Conservation (phyloP, 2,329 filamentous ascomycete species). For the Claviceps citrina region DNA sequence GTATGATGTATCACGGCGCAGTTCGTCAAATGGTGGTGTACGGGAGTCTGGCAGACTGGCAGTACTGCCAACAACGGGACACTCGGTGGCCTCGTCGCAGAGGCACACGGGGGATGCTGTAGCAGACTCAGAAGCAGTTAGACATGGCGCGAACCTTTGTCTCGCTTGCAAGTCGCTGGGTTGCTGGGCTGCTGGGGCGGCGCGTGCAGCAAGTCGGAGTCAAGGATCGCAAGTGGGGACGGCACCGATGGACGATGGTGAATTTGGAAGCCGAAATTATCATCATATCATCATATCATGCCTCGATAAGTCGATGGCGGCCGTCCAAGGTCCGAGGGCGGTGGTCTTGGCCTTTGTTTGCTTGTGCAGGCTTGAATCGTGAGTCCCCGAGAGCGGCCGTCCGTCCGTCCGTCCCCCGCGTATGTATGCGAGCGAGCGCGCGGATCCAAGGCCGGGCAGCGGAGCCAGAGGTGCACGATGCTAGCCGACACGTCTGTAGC, state of each 20-base stretch:
- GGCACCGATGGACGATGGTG: background rate
- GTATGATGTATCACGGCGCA: too few relatives aligned
- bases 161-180: slow-evolving; percentile 1
- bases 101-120: too few relatives aligned
- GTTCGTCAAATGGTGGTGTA: too few relatives aligned
- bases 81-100: too few relatives aligned
- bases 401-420: too few relatives aligned
- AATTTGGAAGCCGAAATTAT: background rate
- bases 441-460: background rate
- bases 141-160: slow-evolving; percentile 5
- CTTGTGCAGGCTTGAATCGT: slow-evolving; percentile 1
- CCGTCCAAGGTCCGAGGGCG: slow-evolving; percentile 1
- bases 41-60: too few relatives aligned
- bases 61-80: too few relatives aligned
- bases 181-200: slow-evolving; percentile 1
- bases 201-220: slow-evolving; percentile 1
- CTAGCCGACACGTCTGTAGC: slow-evolving; percentile 1
- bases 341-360: slow-evolving; percentile 3
- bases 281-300: slow-evolving; percentile 1
- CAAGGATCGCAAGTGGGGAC: slow-evolving; percentile 1
- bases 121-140: too few relatives aligned
- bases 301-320: too few relatives aligned
- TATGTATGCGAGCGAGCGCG: background rate
- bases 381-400: too few relatives aligned
- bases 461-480: background rate